Percentiles rank a stretch among this genome's conserved stretches.
Evolutionary conservation across 345 rosid genomes (phyloP).

Genomic region (Eucalyptus curtisii): DNA sequence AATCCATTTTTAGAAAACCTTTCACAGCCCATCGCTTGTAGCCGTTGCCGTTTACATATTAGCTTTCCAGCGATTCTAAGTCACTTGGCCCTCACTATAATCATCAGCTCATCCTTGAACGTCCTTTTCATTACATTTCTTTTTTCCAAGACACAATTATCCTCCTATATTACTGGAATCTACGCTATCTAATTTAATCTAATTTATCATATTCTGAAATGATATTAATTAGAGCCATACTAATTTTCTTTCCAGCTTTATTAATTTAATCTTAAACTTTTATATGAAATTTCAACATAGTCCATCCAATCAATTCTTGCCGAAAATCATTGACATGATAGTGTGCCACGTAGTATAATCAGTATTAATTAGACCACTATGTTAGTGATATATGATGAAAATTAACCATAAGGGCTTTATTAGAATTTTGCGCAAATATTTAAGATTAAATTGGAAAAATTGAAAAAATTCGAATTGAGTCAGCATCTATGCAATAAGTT

Average conservation of each 20-base stretch:
- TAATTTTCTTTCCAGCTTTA: background rate
- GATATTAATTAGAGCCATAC: background rate
- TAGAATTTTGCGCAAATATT: background rate
- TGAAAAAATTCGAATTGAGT: too few species aligned
- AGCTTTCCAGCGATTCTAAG: background rate
- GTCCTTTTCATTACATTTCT: background rate
- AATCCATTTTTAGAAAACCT: background rate
- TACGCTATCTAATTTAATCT: background rate
- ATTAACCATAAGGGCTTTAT: background rate
- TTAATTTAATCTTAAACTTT: background rate
- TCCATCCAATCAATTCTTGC: background rate
- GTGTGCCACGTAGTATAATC: background rate
- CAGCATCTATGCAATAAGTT: too few species aligned
- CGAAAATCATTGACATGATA: background rate
- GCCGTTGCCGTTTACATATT: too few species aligned
- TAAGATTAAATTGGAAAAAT: background rate
- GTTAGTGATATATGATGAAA: background rate
- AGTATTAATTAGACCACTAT: too few species aligned
- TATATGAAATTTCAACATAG: background rate
- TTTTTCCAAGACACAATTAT: background rate
- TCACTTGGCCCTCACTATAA: background rate
- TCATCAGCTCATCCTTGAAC: background rate
- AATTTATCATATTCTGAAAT: too few species aligned
- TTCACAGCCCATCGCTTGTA: background rate
- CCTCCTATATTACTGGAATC: background rate